Percentiles rank a stretch among this genome's conserved stretches.
phyloP scores from a whole-genome alignment of 345 rosid species.

The Viola odorata region DNA sequence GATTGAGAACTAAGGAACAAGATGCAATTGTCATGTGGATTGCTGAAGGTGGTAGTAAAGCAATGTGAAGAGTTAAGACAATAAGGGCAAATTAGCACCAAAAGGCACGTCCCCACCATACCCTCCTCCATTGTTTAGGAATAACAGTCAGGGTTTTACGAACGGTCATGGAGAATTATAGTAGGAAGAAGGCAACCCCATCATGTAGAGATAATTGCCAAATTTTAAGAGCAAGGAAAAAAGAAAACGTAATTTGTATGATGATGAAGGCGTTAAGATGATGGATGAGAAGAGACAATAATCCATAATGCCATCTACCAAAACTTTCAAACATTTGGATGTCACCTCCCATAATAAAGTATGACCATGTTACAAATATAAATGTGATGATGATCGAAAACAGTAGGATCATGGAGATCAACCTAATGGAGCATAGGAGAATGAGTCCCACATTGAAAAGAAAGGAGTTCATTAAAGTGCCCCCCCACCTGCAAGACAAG shows the following conservation, averaged over 20 bases:
- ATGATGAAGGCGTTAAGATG: no score
- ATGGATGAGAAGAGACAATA: no score
- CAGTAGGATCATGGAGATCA: slow-evolving; percentile 10
- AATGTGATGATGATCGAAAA: neutral
- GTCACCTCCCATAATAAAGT: neutral
- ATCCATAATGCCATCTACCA: no score
- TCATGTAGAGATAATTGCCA: no score
- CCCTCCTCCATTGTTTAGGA: no score
- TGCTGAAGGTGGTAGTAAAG: neutral
- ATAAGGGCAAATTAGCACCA: no score
- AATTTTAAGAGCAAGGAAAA: no score
- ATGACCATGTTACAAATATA: neutral
- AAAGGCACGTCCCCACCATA: no score
- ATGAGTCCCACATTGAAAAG: slow-evolving; percentile 97
- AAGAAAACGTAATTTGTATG: no score
- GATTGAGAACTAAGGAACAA: neutral
- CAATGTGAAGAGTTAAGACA: neutral
- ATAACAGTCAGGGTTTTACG: no score
- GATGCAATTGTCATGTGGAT: neutral
- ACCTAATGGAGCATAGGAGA: slow-evolving; percentile 95
- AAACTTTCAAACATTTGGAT: neutral
- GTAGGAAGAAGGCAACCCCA: no score
- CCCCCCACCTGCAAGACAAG: slow-evolving; percentile 84
- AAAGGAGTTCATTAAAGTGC: slow-evolving; percentile 94
- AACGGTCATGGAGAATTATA: no score